Evolutionary conservation across 78 protist species (phyloP).

Genomic region (Pelomyxa schiedti): DNA sequence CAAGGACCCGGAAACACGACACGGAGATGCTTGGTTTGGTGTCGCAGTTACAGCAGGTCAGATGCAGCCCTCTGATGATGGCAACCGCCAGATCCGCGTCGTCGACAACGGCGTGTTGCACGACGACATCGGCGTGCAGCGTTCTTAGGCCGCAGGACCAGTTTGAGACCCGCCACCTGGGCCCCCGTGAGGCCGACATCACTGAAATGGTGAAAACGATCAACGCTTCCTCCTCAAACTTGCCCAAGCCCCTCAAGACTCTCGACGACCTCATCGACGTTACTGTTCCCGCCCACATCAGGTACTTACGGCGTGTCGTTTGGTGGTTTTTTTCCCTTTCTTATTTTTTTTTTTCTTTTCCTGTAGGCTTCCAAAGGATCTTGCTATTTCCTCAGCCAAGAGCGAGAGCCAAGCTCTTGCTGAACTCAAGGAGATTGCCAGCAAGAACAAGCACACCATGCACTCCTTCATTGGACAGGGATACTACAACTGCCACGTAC

Average conservation of each 20-base stretch:
- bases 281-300: slow-evolving; percentile 58
- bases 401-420: slow-evolving; percentile 16
- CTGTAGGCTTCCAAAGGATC: neutral
- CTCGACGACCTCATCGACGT: slow-evolving; percentile 52
- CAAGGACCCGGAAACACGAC: too few relatives aligned
- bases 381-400: neutral
- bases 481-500: slow-evolving; percentile 30
- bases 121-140: too few relatives aligned
- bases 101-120: too few relatives aligned
- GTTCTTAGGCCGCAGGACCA: slow-evolving; percentile 29
- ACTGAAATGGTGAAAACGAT: slow-evolving; percentile 41
- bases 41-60: too few relatives aligned
- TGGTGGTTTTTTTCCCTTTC: neutral
- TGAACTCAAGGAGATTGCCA: slow-evolving; percentile 1
- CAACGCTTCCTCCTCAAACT: neutral
- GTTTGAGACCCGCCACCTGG: slow-evolving; percentile 70
- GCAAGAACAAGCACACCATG: slow-evolving; percentile 36
- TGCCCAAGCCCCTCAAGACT: neutral
- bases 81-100: too few relatives aligned
- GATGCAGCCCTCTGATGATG: too few relatives aligned
- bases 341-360: neutral
- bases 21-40: too few relatives aligned
- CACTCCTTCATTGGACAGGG: slow-evolving; percentile 69
- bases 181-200: slow-evolving; percentile 51
- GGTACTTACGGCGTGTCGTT: neutral